Conservation (phyloP, 2,329 filamentous ascomycete genomes). For the Davidsoniella neocaledoniae region DNA sequence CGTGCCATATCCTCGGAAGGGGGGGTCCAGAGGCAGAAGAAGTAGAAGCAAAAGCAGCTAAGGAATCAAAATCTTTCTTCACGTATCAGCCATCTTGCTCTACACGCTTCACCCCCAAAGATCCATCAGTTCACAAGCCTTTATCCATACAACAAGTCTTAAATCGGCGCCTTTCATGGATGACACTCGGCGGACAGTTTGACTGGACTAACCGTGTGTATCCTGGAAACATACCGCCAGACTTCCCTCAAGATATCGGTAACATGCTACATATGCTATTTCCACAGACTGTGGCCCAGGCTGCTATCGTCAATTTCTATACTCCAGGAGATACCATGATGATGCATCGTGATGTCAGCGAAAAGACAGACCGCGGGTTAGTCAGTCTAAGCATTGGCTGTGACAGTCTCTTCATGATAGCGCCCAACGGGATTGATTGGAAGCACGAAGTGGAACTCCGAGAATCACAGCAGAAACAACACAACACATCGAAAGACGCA, state of each 20-base stretch:
- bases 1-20: conserved; percentile 36
- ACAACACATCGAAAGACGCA: too few relatives aligned
- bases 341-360: conserved; percentile 86
- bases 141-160: conserved; percentile 54
- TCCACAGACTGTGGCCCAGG: conserved; percentile 61
- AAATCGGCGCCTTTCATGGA: conserved; percentile 73
- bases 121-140: conserved; percentile 57
- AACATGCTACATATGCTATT: conserved; percentile 53
- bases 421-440: conserved; percentile 34
- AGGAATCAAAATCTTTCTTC: conserved; percentile 34
- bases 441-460: conserved; percentile 13
- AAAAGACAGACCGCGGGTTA: conserved; percentile 60
- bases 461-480: too few relatives aligned
- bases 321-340: conserved; percentile 79
- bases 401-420: conserved; percentile 75
- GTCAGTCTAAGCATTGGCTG: conserved; percentile 82
- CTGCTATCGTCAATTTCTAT: conserved; percentile 90
- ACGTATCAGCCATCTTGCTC: conserved; percentile 30
- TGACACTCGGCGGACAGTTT: conserved; percentile 88
- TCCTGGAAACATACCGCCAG: conserved; percentile 47
- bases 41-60: conserved; percentile 6
- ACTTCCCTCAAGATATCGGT: conserved; percentile 60
- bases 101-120: conserved; percentile 47
- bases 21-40: too few relatives aligned
- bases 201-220: conserved; percentile 86